These are phyloP conservation scores for Tephrocybe sp. DNA, from an alignment of 768 basidiomycete genomes.

Conservation along the genomic window DNA sequence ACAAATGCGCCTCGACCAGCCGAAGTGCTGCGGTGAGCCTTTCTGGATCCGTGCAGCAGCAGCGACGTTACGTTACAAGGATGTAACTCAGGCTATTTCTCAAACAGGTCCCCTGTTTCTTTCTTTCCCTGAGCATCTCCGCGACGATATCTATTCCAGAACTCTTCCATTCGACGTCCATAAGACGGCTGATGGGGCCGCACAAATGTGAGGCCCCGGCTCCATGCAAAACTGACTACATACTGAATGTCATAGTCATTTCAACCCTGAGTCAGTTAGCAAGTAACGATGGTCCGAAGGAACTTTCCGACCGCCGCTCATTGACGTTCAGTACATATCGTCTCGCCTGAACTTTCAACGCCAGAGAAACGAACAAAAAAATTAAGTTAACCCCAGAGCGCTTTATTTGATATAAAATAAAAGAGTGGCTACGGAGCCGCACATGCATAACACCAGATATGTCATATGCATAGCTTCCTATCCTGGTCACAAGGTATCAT, in stretches of 20 bases:
- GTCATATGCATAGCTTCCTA: background rate
- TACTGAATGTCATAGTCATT: background rate
- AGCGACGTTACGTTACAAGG: background rate
- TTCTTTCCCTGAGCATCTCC: background rate
- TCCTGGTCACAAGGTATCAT: too few species aligned
- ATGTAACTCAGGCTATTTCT: background rate
- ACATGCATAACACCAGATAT: background rate
- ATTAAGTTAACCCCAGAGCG: constrained; percentile 9
- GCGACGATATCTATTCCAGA: background rate
- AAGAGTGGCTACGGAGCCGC: background rate
- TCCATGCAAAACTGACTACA: background rate
- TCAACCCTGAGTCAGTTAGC: background rate
- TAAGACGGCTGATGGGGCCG: background rate
- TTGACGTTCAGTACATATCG: background rate
- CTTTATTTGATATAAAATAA: constrained; percentile 12
- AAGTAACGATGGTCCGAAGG: background rate
- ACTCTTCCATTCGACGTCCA: background rate
- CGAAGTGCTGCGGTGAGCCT: background rate
- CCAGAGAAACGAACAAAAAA: background rate
- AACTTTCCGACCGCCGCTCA: background rate
- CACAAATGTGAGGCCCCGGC: background rate
- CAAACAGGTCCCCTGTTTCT: background rate
- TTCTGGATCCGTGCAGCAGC: background rate
- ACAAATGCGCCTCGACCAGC: background rate
- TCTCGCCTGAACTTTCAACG: too few species aligned